Evolutionary conservation across 441 rosid genomes (phyloP).

Genomic region (Euphorbia celastroides): DNA sequence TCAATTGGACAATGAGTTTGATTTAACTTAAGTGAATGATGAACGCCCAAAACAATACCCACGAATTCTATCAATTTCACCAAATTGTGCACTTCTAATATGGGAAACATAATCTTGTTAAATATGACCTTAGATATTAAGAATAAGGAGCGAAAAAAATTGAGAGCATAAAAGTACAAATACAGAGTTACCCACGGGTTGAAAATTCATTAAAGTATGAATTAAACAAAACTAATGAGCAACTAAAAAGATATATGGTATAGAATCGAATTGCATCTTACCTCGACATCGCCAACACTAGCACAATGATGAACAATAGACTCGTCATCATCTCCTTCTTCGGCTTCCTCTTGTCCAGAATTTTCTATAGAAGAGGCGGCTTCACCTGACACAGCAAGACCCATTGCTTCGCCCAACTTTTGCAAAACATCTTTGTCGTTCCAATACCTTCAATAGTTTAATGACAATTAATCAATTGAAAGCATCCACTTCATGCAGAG

Average conservation of each 20-base stretch:
- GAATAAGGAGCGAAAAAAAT: not conserved
- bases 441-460: slow-evolving; percentile 65
- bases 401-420: slow-evolving; percentile 98
- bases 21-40: not conserved
- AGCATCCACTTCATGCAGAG: not conserved
- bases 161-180: not conserved
- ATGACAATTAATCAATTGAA: slow-evolving; percentile 13
- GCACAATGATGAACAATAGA: slow-evolving; percentile 85
- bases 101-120: not conserved
- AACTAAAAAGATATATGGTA: not conserved
- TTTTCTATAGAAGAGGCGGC: slow-evolving; percentile 54
- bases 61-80: not conserved
- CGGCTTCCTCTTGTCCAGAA: slow-evolving; percentile 33
- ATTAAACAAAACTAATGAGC: not conserved
- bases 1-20: not conserved
- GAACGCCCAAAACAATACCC: not conserved
- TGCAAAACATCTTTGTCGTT: slow-evolving; percentile 80
- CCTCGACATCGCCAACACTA: slow-evolving; percentile 95
- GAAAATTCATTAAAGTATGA: not conserved
- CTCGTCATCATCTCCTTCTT: slow-evolving; percentile 81
- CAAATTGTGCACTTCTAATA: not conserved
- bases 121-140: too few relatives aligned
- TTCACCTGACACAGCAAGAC: slow-evolving; percentile 66
- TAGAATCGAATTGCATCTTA: slow-evolving; percentile 17
- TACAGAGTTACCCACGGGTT: not conserved